These are phyloP conservation scores for Plasmodium vinckei DNA, from an alignment of 169 alveolate genomes.

Conservation along the genomic window DNA sequence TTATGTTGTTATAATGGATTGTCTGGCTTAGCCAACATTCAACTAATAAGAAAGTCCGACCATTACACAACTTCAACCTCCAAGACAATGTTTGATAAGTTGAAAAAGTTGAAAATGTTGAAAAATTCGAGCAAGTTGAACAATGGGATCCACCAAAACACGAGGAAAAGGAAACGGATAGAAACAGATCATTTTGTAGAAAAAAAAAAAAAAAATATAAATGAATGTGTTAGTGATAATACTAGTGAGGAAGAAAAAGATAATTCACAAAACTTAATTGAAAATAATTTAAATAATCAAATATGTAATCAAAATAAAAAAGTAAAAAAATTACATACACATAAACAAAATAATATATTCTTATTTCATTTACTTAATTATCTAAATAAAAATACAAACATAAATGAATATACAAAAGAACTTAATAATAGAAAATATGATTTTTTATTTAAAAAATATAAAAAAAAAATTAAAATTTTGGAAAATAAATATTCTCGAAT, in stretches of 20 bases:
- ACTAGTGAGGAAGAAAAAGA: no score
- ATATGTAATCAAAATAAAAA: no score
- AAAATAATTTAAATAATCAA: no score
- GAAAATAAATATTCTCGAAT: constrained; percentile 36
- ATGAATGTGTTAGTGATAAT: background rate
- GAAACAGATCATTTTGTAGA: background rate
- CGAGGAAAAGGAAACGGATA: background rate
- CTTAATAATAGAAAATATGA: constrained; percentile 34
- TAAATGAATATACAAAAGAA: constrained; percentile 51
- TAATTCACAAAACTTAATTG: no score
- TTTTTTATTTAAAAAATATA: constrained; percentile 37
- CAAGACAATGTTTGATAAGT: no score
- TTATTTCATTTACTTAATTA: constrained; percentile 36
- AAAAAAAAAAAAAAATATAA: background rate
- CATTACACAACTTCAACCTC: no score
- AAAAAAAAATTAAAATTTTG: constrained; percentile 42
- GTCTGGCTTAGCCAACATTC: constrained; percentile 19
- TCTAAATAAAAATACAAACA: constrained; percentile 24
- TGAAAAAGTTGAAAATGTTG: no score
- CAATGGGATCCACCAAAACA: no score
- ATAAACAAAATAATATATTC: constrained; percentile 16
- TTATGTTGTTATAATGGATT: constrained; percentile 44
- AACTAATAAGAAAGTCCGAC: background rate
- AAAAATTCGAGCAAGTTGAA: no score
- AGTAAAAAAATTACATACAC: no score